phyloP scores from a whole-genome alignment of 192 early-diverging fungal genomes.

The Radiomyces spectabilis region DNA sequence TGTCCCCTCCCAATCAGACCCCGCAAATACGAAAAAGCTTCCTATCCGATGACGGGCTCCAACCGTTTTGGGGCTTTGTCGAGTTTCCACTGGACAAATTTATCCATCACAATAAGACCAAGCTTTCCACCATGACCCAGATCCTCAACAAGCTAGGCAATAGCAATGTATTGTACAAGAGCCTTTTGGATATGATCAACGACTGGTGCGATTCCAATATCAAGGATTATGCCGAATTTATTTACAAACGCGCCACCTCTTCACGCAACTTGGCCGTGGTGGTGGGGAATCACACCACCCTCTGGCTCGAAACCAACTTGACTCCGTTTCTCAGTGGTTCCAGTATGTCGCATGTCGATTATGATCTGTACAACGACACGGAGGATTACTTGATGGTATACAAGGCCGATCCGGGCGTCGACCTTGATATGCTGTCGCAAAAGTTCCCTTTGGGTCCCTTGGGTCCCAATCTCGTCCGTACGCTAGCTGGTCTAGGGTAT shows the following conservation, averaged over 20 bases:
- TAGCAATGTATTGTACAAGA: constrained; percentile 13
- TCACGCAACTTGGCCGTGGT: neutral
- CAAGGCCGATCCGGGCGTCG: constrained; percentile 23
- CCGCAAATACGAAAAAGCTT: no score
- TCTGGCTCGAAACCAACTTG: constrained; percentile 31
- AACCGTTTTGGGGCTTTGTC: constrained; percentile 28
- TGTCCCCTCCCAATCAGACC: constrained; percentile 6
- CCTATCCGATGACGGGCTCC: constrained; percentile 11
- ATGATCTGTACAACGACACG: constrained; percentile 11
- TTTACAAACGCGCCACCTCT: constrained; percentile 9
- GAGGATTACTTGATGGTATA: constrained; percentile 38
- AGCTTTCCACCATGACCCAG: constrained; percentile 6
- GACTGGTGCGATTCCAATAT: constrained; percentile 1
- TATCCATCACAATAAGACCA: neutral
- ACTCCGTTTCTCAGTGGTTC: constrained; percentile 26
- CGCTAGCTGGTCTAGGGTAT: constrained; percentile 26
- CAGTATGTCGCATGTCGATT: constrained; percentile 33
- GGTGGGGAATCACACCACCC: neutral
- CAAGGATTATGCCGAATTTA: neutral
- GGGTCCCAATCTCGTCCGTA: constrained; percentile 18
- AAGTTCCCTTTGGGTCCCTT: constrained; percentile 20
- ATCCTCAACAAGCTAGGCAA: constrained; percentile 13
- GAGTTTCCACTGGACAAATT: constrained; percentile 26
- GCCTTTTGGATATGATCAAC: constrained; percentile 15
- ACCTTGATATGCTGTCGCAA: neutral